phyloP scores from a whole-genome alignment of 176 grass and related monocot genomes.

The Triticum urartu region DNA sequence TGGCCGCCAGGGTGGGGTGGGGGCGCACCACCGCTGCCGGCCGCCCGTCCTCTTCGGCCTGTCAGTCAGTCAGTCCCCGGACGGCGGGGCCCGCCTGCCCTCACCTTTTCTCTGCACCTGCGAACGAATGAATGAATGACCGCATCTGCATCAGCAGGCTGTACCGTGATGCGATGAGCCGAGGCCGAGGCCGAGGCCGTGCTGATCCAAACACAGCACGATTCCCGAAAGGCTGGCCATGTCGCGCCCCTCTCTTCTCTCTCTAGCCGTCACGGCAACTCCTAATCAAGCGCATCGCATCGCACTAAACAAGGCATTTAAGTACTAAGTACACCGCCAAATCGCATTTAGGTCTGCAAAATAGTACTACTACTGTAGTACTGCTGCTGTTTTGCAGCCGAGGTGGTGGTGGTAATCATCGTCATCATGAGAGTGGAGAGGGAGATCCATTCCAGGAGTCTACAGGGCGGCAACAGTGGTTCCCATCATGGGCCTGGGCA shows the following conservation, averaged over 20 bases:
- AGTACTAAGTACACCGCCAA: not conserved
- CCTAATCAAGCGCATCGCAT: no score
- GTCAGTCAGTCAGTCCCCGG: not conserved
- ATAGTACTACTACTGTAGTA: no score
- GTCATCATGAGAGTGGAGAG: slow-evolving; percentile 6
- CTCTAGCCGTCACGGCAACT: no score
- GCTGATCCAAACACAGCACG: not conserved
- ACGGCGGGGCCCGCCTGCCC: not conserved
- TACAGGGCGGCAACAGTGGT: not conserved
- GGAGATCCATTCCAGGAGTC: not conserved
- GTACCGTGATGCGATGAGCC: not conserved
- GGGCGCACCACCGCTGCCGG: no score
- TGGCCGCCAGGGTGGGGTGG: slow-evolving; percentile 26
- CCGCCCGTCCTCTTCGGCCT: not conserved
- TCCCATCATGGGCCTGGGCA: not conserved
- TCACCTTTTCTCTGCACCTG: not conserved
- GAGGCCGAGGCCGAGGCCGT: not conserved
- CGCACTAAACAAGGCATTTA: not conserved
- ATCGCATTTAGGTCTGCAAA: not conserved
- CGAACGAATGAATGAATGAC: not conserved
- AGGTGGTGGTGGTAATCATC: slow-evolving; percentile 31
- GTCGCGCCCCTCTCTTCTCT: not conserved
- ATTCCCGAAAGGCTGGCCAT: not conserved
- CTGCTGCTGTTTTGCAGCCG: not conserved
- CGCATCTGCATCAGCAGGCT: not conserved